Evolutionary conservation across 768 basidiomycete genomes (phyloP).

Genomic region (Baorangia bicolor): DNA sequence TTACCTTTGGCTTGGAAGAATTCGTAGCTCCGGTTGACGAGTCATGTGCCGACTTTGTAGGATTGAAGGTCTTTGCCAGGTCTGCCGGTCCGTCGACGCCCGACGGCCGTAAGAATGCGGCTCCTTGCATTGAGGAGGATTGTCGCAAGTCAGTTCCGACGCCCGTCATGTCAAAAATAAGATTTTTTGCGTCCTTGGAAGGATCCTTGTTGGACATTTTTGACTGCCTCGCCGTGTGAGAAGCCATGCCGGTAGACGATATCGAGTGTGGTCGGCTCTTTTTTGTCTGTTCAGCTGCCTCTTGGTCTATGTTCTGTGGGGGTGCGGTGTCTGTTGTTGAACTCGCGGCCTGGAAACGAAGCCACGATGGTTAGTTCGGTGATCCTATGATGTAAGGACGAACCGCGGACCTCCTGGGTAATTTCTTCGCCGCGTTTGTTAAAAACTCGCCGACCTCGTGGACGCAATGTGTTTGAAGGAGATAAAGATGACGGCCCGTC

Average conservation of each 20-base stretch:
- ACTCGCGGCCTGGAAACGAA: constrained; percentile 21
- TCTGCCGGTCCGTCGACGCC: constrained; percentile 23
- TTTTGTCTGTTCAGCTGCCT: constrained; percentile 26
- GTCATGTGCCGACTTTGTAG: constrained; percentile 3
- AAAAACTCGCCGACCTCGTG: constrained; percentile 54
- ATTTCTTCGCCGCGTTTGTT: constrained; percentile 50
- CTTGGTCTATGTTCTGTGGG: constrained; percentile 11
- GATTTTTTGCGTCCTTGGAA: constrained; percentile 42
- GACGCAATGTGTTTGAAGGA: constrained; percentile 23
- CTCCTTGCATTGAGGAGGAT: constrained; percentile 18
- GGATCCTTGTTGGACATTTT: constrained; percentile 22
- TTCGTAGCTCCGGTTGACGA: constrained; percentile 5
- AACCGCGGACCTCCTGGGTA: constrained; percentile 24
- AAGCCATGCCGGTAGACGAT: constrained; percentile 15
- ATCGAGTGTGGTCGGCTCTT: constrained; percentile 20
- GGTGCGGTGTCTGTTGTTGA: constrained; percentile 6
- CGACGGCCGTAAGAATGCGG: constrained; percentile 21
- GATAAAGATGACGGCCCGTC: constrained; percentile 22
- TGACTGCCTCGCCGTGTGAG: constrained; percentile 7
- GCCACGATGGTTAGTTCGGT: constrained; percentile 14
- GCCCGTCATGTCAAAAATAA: constrained; percentile 46
- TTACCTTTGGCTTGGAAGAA: constrained; percentile 14
- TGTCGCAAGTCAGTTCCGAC: constrained; percentile 51
- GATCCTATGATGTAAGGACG: constrained; percentile 18
- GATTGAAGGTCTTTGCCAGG: constrained; percentile 5